These are phyloP conservation scores for Quercus phellos DNA, from an alignment of 331 rosid species.

Conservation along the genomic window DNA sequence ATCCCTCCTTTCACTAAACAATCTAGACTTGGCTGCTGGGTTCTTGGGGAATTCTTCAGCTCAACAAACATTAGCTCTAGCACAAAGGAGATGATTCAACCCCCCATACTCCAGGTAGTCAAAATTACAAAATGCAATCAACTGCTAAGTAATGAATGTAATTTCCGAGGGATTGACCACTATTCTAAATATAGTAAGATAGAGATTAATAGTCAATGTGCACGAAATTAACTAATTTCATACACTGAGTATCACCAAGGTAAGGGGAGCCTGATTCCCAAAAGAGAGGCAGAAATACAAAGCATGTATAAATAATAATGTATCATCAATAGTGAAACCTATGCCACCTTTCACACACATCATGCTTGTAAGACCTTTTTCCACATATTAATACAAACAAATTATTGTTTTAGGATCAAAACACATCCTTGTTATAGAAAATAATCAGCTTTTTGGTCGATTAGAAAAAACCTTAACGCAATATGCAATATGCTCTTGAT, in stretches of 20 bases:
- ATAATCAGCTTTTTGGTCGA: slow-evolving; percentile 2
- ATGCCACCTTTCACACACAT: not conserved
- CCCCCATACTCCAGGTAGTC: too few relatives aligned
- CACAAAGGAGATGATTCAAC: too few relatives aligned
- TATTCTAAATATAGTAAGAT: not conserved
- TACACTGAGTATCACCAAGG: too few relatives aligned
- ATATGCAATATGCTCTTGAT: slow-evolving; percentile 48
- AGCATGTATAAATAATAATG: not conserved
- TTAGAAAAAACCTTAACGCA: slow-evolving; percentile 45
- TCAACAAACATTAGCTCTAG: too few relatives aligned
- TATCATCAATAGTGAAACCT: not conserved
- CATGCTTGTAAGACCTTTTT: not conserved
- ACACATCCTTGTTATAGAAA: not conserved
- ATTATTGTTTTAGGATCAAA: slow-evolving; percentile 2
- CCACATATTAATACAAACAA: not conserved
- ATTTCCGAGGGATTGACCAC: too few relatives aligned
- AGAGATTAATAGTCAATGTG: not conserved
- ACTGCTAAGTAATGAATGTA: too few relatives aligned
- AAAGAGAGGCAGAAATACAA: not conserved
- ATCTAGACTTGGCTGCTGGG: too few relatives aligned
- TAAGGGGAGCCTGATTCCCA: not conserved
- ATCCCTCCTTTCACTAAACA: too few relatives aligned
- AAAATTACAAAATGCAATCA: too few relatives aligned
- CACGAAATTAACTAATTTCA: not conserved
- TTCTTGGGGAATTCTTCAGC: too few relatives aligned